Evolutionary conservation across 257 asterid species (phyloP), one percentile per base, ranked within the genome.

Genomic region (Knoxia roxburghii): DNA sequence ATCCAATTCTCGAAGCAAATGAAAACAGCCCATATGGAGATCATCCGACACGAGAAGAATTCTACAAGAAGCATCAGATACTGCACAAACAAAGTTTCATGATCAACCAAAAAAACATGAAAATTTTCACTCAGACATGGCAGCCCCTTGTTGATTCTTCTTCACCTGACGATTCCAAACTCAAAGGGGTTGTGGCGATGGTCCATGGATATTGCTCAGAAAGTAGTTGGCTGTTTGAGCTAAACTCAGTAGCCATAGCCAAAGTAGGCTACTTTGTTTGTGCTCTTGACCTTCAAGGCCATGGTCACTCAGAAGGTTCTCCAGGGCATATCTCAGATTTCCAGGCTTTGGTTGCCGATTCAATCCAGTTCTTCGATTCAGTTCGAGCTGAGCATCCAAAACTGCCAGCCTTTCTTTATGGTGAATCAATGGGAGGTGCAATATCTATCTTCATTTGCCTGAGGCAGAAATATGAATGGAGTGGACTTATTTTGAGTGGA

Each of bases 341-440:
- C 32, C 72, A 77, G 1, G 87, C 89, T 7, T 23, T 89, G 11
- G 69, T 91, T 20, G 41, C 69, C 0, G 98, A 89, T 17, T 85
- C 92, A 74, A 62, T 80, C 27, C 89, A 79, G 35, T 85, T 61
- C 54, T 85, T 91, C 48, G 81, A 80, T 68, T 71, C 87, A 0
- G 64, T 48, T 27, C 73, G 79, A 26, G 75, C 77, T 27, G 29
- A 73, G 29, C 77, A 84, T 68, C 82, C 81, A 0, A 67, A 39
- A 9, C 76, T 84, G 24, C 95, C 96, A 0, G 81, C 81, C 71
- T 91, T 89, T 68, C 87, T 91, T 29, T 89, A 87, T 41, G 98
- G 98, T 0, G 98, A 91, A 70, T 91, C 96, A 0, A 65, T 91
- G 58, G 96, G 98, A 0, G 96, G 83, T 2, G 90, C 96, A 2